Conservation (phyloP, 805 yeast species). For the Clavispora carvajalis region DNA sequence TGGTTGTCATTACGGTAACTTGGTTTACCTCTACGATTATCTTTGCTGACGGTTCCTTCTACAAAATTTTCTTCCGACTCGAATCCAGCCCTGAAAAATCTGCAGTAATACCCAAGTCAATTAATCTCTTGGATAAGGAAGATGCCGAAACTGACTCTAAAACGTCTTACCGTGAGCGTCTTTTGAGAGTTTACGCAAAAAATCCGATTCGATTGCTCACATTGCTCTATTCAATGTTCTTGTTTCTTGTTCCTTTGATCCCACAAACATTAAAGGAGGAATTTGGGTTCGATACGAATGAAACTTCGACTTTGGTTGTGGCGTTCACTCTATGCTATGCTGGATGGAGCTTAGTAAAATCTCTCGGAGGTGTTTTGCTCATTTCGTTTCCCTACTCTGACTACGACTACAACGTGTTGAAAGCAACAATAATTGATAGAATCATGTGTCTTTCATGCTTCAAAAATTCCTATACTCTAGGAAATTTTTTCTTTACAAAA, state of each 20-base stretch:
- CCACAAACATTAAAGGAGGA: constrained; percentile 25
- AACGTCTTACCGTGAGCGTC: background rate
- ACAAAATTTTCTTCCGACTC: constrained; percentile 21
- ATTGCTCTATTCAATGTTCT: constrained; percentile 34
- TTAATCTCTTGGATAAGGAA: background rate
- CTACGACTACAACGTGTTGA: constrained; percentile 32
- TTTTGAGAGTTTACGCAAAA: constrained; percentile 9
- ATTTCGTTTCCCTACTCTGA: constrained; percentile 48
- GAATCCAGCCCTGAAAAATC: background rate
- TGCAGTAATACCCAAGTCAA: background rate
- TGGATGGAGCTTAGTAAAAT: constrained; percentile 49
- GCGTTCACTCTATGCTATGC: constrained; percentile 41
- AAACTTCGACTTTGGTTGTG: constrained; percentile 41
- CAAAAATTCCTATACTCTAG: constrained; percentile 44
- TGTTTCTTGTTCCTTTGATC: constrained; percentile 37
- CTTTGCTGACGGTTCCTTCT: constrained; percentile 28
- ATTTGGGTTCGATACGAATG: constrained; percentile 35
- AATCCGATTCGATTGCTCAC: constrained; percentile 47
- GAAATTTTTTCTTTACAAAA: constrained; percentile 50
- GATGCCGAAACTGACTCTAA: background rate
- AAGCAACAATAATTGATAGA: constrained; percentile 36
- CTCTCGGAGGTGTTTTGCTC: constrained; percentile 48
- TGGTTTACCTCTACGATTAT: constrained; percentile 32
- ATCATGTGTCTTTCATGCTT: constrained; percentile 49
- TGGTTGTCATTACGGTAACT: constrained; percentile 16